Evolutionary conservation across 1,139 yeast genomes (phyloP).

Genomic region (Yamadazyma pseudoaaseri): DNA sequence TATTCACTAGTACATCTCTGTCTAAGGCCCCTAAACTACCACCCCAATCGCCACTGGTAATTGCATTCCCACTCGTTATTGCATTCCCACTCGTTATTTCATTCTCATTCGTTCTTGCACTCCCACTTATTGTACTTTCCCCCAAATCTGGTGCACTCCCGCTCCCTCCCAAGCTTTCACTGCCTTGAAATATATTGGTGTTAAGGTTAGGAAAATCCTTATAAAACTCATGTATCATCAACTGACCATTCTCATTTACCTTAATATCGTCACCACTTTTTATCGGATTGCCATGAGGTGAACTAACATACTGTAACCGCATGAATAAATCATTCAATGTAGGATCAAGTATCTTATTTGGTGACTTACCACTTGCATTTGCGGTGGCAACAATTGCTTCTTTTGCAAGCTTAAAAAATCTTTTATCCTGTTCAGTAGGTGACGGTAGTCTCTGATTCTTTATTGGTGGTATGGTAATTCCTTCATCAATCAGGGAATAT

Average conservation of each 20-base stretch:
- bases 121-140: slow-evolving; percentile 3
- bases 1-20: neutral
- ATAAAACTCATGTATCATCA: slow-evolving; percentile 45
- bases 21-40: too few relatives aligned
- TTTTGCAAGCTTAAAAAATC: slow-evolving; percentile 41
- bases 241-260: slow-evolving; percentile 42
- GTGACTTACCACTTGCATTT: slow-evolving; percentile 16
- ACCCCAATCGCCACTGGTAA: too few relatives aligned
- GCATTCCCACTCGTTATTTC: too few relatives aligned
- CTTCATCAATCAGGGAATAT: too few relatives aligned
- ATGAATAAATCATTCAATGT: slow-evolving; percentile 51
- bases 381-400: slow-evolving; percentile 51
- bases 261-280: slow-evolving; percentile 32
- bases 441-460: neutral
- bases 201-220: slow-evolving; percentile 44
- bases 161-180: slow-evolving; percentile 5
- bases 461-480: neutral
- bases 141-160: too few relatives aligned
- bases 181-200: slow-evolving; percentile 34
- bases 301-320: slow-evolving; percentile 51
- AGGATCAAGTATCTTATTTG: slow-evolving; percentile 42
- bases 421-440: slow-evolving; percentile 35
- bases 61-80: too few relatives aligned
- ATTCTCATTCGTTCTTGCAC: too few relatives aligned
- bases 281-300: slow-evolving; percentile 55